Evolutionary conservation across 2,329 filamentous ascomycete species (phyloP), one percentile per base, ranked within the genome.

Genomic region (Aulographum hederae): DNA sequence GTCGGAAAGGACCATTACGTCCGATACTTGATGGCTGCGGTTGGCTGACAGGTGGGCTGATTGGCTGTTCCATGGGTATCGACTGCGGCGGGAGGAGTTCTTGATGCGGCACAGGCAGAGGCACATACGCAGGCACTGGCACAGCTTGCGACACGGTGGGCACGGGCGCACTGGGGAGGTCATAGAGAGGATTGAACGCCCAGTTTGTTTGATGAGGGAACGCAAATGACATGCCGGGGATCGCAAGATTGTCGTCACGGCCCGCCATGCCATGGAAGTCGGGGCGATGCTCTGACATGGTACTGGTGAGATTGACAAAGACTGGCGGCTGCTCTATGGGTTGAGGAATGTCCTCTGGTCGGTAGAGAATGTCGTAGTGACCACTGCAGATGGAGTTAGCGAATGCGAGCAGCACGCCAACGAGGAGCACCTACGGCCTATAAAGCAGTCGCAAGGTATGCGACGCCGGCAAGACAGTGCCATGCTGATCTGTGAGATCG

Each of bases 321-420:
- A 46, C 49, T 15, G 17, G 17, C n/a, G 29, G 29, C 11, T 20
- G 29, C 17, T 27, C 21, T 39, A 31, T 37, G 34, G 45, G 33
- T 11, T 43, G 37, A 30, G 50, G 46, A 12, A 66, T 44, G 41
- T 67, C 62, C 40, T 67, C 65, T 18, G 64, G 59, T 48, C 71
- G 74, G 60, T 98, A 98, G 20, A 95, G 65, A 38, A 98, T 74
- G 52, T 95, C 89, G 53, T 95, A 98, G 54, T 95, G 89, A 37
- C 81, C 82, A 26, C 69, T 74, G 40, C 32, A 34, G 31, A 14
- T 19, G 27, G 35, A 23, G 28, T 16, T 25, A 32, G 28, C 16
- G 25, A 18, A 18, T 5, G 37, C 4, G 15, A 5, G 8, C 28
- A 16, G 19, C n/a, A 8, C 15, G 23, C 19, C 31, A 28, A n/a